These are phyloP conservation scores for Tulasnella sp. DNA, from an alignment of 768 basidiomycete species.

Conservation along the genomic window DNA sequence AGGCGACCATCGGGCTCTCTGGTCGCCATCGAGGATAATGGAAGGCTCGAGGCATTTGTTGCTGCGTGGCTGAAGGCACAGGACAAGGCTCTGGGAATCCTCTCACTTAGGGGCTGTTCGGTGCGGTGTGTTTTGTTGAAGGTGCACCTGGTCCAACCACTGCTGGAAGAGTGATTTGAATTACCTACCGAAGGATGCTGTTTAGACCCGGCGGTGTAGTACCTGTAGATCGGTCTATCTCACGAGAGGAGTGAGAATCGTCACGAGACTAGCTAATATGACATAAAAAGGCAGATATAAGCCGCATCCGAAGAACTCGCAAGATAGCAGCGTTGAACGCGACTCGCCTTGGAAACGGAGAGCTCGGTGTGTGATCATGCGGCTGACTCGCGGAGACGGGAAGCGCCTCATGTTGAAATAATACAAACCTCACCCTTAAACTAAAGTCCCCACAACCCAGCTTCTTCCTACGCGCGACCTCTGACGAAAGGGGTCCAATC, in stretches of 20 bases:
- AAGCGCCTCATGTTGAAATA: slow-evolving; percentile 6
- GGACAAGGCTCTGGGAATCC: slow-evolving; percentile 2
- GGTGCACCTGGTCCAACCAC: not conserved
- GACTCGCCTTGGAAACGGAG: slow-evolving; percentile 2
- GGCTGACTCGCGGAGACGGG: slow-evolving; percentile 2
- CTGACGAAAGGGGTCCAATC: not conserved
- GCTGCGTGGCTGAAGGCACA: not conserved
- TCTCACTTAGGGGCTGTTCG: slow-evolving; percentile 6
- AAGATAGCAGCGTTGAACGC: not conserved
- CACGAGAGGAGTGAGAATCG: not conserved
- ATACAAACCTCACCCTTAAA: not conserved
- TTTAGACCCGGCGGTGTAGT: not conserved
- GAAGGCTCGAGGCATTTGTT: slow-evolving; percentile 6
- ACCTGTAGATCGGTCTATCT: not conserved
- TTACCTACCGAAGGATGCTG: not conserved
- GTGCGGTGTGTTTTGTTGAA: not conserved
- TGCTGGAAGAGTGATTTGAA: slow-evolving; percentile 6
- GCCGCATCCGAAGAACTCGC: not conserved
- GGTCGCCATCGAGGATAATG: not conserved
- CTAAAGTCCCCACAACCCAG: not conserved
- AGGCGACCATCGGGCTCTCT: not conserved
- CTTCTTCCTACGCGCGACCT: not conserved
- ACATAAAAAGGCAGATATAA: not conserved
- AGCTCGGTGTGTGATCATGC: slow-evolving; percentile 6
- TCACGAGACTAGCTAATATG: slow-evolving; percentile 1